Evolutionary conservation across 106 monocot species (phyloP), one percentile per base, ranked within the genome.

Genomic region (Chionographis japonica): DNA sequence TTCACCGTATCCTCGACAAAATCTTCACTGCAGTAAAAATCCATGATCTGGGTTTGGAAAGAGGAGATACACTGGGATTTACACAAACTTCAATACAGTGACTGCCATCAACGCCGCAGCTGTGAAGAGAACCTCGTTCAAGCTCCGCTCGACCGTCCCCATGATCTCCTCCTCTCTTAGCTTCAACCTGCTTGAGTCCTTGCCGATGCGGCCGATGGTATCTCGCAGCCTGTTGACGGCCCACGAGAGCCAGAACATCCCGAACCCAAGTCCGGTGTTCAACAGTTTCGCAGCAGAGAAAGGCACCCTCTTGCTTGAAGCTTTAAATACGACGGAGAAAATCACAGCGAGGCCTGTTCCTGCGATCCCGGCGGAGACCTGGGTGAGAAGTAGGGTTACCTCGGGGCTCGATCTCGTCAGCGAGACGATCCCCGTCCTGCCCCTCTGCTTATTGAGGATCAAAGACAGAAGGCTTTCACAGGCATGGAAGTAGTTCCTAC

Each of bases 271-370:
- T 37, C 74, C 79, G 3, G 84, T 71, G 66, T 74, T 91, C 67
- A 83, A 61, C 37, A 91, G 58, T 52, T 77, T 84, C 2, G 81
- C 50, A 13, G 81, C 12, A 42, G 63, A 71, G n/a, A 86, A 58
- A 50, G 81, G 68, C 41, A 54, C 63, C 50, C 52, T 75, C 7
- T 74, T 68, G 49, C 38, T 62, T 2, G 77, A 68, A 16, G 77
- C 13, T 64, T 86, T 88, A 79, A 67, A 86, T 15, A 74, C 51
- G 37, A 91, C 75, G 5, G 83, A 83, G 63, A 88, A 74, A 39
- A 95, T 62, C 62, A 95, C 75, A 37, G 91, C 91, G 14, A 95
- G 72, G 58, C 88, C 91, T n/a, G 82, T 79, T 70, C 91, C 95
- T 18, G 85, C 88, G 63, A 91, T 84, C 4, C 86, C 86, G 11